These are phyloP conservation scores for Clavispora vitiphila DNA, from an alignment of 805 yeast species.

Conservation along the genomic window DNA sequence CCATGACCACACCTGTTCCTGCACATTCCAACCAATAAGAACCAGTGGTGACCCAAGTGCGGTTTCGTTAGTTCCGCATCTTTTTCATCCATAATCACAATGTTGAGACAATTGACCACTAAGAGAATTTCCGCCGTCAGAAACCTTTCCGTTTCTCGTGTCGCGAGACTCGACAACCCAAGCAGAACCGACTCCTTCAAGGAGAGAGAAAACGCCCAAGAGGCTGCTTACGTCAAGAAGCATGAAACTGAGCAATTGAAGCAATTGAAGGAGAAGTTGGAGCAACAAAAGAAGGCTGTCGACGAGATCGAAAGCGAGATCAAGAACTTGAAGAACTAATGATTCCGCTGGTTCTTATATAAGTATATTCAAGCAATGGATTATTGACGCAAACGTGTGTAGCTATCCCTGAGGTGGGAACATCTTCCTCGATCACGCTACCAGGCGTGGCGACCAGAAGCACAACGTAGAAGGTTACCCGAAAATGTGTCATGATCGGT, in stretches of 20 bases:
- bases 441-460: too few relatives aligned
- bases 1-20: not conserved
- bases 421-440: too few relatives aligned
- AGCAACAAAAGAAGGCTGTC: conserved; percentile 63
- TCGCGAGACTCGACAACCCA: conserved; percentile 3
- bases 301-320: conserved; percentile 47
- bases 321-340: conserved; percentile 44
- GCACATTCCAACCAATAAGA: conserved; percentile 6
- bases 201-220: conserved; percentile 92
- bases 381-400: not conserved
- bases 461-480: too few relatives aligned
- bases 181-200: conserved; percentile 27
- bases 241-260: conserved; percentile 87
- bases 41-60: not conserved
- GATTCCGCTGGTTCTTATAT: not conserved
- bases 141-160: conserved; percentile 13
- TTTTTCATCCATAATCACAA: conserved; percentile 4
- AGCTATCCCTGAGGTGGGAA: not conserved
- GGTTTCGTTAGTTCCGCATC: not conserved
- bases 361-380: not conserved
- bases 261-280: conserved; percentile 68
- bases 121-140: conserved; percentile 12
- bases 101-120: conserved; percentile 18
- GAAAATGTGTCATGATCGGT: too few relatives aligned
- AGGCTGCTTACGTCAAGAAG: conserved; percentile 77